These are phyloP conservation scores for Ascoidea rubescens DNA, from an alignment of 805 yeast species.

Conservation along the genomic window DNA sequence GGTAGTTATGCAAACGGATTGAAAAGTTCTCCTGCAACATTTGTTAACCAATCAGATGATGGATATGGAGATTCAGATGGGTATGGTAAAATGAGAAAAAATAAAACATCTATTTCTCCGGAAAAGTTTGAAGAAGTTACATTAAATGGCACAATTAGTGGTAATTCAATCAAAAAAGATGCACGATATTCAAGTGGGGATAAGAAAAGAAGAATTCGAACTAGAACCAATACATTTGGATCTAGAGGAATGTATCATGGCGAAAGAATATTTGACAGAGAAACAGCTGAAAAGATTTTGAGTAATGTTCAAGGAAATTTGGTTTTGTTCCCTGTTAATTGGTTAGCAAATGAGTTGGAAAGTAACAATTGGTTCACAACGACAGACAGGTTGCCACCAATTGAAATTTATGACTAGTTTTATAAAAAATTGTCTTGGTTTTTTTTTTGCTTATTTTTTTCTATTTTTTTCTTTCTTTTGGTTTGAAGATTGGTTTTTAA, in stretches of 20 bases:
- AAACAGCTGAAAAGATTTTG: constrained; percentile 63
- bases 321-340: constrained; percentile 83
- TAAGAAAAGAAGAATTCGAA: constrained; percentile 1
- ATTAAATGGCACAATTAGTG: neutral
- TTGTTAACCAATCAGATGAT: neutral
- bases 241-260: constrained; percentile 13
- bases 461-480: neutral
- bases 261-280: constrained; percentile 50
- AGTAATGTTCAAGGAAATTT: constrained; percentile 71
- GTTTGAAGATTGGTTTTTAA: too few species aligned
- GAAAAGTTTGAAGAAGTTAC: constrained; percentile 2
- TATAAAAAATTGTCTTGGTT: neutral
- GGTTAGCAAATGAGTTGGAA: constrained; percentile 80
- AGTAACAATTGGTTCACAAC: constrained; percentile 92
- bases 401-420: constrained; percentile 70
- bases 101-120: constrained; percentile 6
- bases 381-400: constrained; percentile 87
- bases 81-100: neutral
- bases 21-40: neutral
- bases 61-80: constrained; percentile 1
- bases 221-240: constrained; percentile 14
- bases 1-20: neutral
- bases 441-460: neutral
- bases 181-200: constrained; percentile 3
- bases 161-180: neutral